These are phyloP conservation scores for Extremus antarcticus DNA, from an alignment of 495 filamentous ascomycete species.

Conservation along the genomic window DNA sequence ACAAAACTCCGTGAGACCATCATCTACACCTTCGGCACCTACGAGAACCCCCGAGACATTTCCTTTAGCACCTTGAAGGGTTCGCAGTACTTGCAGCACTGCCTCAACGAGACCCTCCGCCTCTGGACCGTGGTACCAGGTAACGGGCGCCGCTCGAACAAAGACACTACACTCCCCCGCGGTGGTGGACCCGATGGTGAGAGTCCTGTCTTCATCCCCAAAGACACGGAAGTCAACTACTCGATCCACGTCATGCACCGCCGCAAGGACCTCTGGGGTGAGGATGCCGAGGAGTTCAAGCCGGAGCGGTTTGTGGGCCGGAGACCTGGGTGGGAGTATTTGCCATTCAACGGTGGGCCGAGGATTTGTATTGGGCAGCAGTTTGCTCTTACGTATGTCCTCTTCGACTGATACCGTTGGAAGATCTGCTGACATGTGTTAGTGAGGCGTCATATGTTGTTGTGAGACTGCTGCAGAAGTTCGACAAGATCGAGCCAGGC, in stretches of 20 bases:
- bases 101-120: slow-evolving; percentile 82
- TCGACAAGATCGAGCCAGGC: slow-evolving; percentile 15
- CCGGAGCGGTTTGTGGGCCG: slow-evolving; percentile 40
- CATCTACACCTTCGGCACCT: slow-evolving; percentile 52
- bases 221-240: slow-evolving; percentile 33
- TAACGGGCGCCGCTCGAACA: slow-evolving; percentile 42
- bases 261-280: slow-evolving; percentile 28
- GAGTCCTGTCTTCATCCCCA: slow-evolving; percentile 36
- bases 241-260: slow-evolving; percentile 34
- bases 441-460: slow-evolving; percentile 28
- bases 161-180: slow-evolving; percentile 38
- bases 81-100: slow-evolving; percentile 57
- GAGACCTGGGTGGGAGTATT: slow-evolving; percentile 26
- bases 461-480: slow-evolving; percentile 24
- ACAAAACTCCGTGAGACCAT: slow-evolving; percentile 58
- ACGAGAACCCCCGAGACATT: slow-evolving; percentile 55
- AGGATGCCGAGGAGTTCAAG: slow-evolving; percentile 25
- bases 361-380: slow-evolving; percentile 33
- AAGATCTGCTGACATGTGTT: too few relatives aligned
- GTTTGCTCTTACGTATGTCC: slow-evolving; percentile 31
- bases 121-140: slow-evolving; percentile 70
- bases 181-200: slow-evolving; percentile 43
- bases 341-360: slow-evolving; percentile 32
- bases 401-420: too few relatives aligned
- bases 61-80: slow-evolving; percentile 56